Conservation (phyloP, 805 yeast genomes). For the Wickerhamiella alocasiicola region DNA sequence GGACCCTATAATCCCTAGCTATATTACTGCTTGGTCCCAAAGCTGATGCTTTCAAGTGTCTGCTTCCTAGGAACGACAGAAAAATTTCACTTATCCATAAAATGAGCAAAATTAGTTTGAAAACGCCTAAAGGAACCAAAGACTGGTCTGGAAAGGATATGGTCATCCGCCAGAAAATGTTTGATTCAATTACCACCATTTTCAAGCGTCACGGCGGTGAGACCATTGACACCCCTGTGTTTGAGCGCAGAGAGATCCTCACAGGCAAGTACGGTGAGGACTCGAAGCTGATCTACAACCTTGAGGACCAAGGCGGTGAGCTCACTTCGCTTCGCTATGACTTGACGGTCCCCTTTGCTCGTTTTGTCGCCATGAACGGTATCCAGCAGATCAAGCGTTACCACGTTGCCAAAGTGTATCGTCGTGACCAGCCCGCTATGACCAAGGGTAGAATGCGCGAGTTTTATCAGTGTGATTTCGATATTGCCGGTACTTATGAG, state of each 20-base stretch:
- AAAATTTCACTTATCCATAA: slow-evolving; percentile 4
- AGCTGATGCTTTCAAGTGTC: too few species aligned
- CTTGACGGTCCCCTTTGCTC: slow-evolving; percentile 95
- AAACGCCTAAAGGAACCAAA: slow-evolving; percentile 93
- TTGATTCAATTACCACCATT: slow-evolving; percentile 53
- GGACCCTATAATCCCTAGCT: too few species aligned
- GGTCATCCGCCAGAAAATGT: slow-evolving; percentile 85
- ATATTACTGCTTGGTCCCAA: too few species aligned
- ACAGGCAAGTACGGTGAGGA: slow-evolving; percentile 99
- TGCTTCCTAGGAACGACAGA: too few species aligned
- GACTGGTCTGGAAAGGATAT: slow-evolving; percentile 98
- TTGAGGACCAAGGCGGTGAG: slow-evolving; percentile 99
- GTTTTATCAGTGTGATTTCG: slow-evolving; percentile 97
- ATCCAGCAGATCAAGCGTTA: slow-evolving; percentile 81
- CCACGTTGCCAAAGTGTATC: slow-evolving; percentile 95
- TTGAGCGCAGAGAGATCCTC: slow-evolving; percentile 86
- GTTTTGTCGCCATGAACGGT: slow-evolving; percentile 93
- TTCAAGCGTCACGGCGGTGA: slow-evolving; percentile 97
- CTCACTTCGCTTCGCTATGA: slow-evolving; percentile 90
- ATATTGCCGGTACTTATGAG: slow-evolving; percentile 87
- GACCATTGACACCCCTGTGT: slow-evolving; percentile 96
- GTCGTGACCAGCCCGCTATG: slow-evolving; percentile 99
- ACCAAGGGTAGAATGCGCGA: slow-evolving; percentile 99
- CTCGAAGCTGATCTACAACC: slow-evolving; percentile 86
- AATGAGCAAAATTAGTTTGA: slow-evolving; percentile 37